Evolutionary conservation across 208 protist genomes (phyloP), one percentile per base, ranked within the genome.

Genomic region (Leishmania amazonensis): DNA sequence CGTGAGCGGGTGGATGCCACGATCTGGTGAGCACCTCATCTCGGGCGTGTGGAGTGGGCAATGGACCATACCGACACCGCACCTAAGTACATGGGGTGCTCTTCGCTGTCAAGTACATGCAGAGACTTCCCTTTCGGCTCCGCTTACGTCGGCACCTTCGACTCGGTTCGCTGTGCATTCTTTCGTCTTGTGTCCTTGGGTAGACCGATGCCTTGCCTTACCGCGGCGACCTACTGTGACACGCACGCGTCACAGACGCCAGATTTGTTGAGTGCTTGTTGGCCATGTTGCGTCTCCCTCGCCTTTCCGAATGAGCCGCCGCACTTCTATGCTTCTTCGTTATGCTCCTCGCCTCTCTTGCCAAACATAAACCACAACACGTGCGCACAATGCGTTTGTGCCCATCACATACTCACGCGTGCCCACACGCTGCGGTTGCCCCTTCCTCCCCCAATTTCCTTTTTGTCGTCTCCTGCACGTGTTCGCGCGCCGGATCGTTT

Each of bases 251-350:
- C 15, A 31, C 62, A 21, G 62, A 19, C 31, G 62, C 15, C 31
- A 5, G 31, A 38, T 31, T 40, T 8, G 15, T 2, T 7, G 8
- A 35, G 28, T 9, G 3, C 40, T 67, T 40, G 31, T 21, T 40
- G 62, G 62, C 13, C 31, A 40, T 2, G 9, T 17, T 67, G 62
- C 62, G 28, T n/a, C 0, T 31, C 62, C 17, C 31, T 67, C 31
- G 13, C 15, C 62, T 67, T 67, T 67, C 31, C 31, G 62, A n/a
- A 53, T n/a, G 47, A 15, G 15, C 9, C 3, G 45, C 70, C 15
- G 9, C 40, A n/a, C 47, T 84, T 71, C 9, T 54, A 2, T n/a
- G 65, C 40, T 40, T 83, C 35, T 87, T 87, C 45, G 40, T 7
- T 49, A 54, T 51, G 13, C n/a, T 0, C 28, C 31, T 67, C 62